Base-by-base conservation (phyloP, 2,329 filamentous ascomycete species). In the Fusarium cicatricum region DNA sequence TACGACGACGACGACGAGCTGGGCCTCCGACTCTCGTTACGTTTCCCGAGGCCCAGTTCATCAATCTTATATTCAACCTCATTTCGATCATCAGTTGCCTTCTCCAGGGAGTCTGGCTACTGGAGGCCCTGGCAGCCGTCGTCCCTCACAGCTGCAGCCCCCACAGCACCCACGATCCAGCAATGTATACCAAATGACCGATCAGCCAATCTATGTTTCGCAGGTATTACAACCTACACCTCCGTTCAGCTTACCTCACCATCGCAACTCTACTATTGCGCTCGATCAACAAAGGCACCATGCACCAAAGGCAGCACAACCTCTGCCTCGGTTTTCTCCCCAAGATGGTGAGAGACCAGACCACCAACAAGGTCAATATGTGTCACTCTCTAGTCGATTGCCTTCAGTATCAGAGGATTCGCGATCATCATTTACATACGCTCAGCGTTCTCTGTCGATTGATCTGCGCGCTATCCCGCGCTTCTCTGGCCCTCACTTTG, bases 41-140 rank as follows among this genome's bases (percentile, higher is more conserved):
- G 36, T 41, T 46, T 47, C 51, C 52, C 57, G 48, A 36, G 58
- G 55, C 36, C 23, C 65, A 56, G 33, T 60, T 65, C 41, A 72
- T 50, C 69, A 70, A 53, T 51, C 66, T 7, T 59, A 66, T 52
- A 62, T 67, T 56, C 67, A 65, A 38, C 62, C 65, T 36, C 71
- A 66, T 14, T 67, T 74, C 40, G 44, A 55, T 28, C 47, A 64
- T 19, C 68, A 65, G 42, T 55, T 70, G 6, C 71, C 71, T 42
- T 61, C 70, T 29, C 66, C 70, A 4, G 58, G 65, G 16, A 60
- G 57, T 36, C 48, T 71, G 31, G 50, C 67, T 37, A 57, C 60
- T 12, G 66, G 59, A 42, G 41, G 38, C n/a, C 62, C 55, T 53
- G 52, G 33, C 37, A 26, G 44, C 42, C 49, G 41, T 55, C 51